These are phyloP conservation scores for Metarhizium brunneum DNA, from an alignment of 2,329 filamentous ascomycete species.

Conservation along the genomic window DNA sequence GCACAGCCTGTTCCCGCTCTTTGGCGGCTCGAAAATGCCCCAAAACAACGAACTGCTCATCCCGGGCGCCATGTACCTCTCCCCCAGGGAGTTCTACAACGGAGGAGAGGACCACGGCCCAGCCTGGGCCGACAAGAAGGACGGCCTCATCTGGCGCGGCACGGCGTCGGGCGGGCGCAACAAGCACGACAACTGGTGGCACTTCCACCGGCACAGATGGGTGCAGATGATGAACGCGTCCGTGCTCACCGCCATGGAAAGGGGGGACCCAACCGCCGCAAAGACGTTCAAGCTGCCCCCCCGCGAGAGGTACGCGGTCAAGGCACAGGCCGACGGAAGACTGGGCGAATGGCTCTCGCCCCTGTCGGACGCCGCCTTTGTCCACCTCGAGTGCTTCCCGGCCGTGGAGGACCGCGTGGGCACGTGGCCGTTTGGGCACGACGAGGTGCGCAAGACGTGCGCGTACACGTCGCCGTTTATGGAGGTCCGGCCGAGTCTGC, in stretches of 20 bases:
- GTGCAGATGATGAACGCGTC: conserved; percentile 48
- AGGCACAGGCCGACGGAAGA: no score
- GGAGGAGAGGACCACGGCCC: conserved; percentile 38
- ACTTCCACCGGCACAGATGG: conserved; percentile 50
- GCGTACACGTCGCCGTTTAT: not conserved
- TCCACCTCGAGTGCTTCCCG: no score
- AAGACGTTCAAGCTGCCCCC: no score
- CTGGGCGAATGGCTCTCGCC: no score
- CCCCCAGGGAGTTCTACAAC: conserved; percentile 40
- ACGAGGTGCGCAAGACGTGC: no score
- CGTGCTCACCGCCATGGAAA: conserved; percentile 27
- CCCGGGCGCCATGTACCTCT: conserved; percentile 51
- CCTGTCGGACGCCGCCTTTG: no score
- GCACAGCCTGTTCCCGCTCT: conserved; percentile 45
- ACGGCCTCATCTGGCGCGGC: conserved; percentile 46
- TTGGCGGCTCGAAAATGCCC: conserved; percentile 49
- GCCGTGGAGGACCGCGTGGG: no score
- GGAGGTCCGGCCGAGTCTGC: not conserved
- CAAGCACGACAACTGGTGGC: conserved; percentile 41
- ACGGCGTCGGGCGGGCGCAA: conserved; percentile 44
- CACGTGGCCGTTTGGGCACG: no score
- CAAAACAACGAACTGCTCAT: conserved; percentile 54
- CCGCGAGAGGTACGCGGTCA: no score
- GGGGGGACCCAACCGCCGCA: not conserved
- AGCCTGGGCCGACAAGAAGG: conserved; percentile 40